Evolutionary conservation across 129 eudicot genomes (phyloP).

Genomic region (Helianthus annuus): HanXRQr2.0-SUNRISE NC_035448.2:20182697-20183196

Average conservation of each 20-base stretch:
- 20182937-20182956: constrained; percentile 16
- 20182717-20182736: constrained; percentile 52
- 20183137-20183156: constrained; percentile 28
- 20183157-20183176: constrained; percentile 6
- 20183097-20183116: constrained; percentile 68
- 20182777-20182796: constrained; percentile 66
- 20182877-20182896: constrained; percentile 43
- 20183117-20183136: constrained; percentile 42
- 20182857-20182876: constrained; percentile 46
- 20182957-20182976: constrained; percentile 65
- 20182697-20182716: constrained; percentile 37
- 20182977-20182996: constrained; percentile 42
- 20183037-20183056: constrained; percentile 60
- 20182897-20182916: constrained; percentile 52
- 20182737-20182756: constrained; percentile 60
- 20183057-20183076: constrained; percentile 66
- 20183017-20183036: constrained; percentile 54
- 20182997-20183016: constrained; percentile 48
- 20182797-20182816: constrained; percentile 44
- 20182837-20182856: constrained; percentile 42
- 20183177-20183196: constrained; percentile 9
- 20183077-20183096: constrained; percentile 57
- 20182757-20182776: constrained; percentile 70
- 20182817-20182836: constrained; percentile 74
- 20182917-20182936: constrained; percentile 68